Percentiles rank a stretch among this genome's conserved stretches.
Conservation (phyloP, 2,329 filamentous ascomycete species). For the Endoconidiophora laricicola region DNA sequence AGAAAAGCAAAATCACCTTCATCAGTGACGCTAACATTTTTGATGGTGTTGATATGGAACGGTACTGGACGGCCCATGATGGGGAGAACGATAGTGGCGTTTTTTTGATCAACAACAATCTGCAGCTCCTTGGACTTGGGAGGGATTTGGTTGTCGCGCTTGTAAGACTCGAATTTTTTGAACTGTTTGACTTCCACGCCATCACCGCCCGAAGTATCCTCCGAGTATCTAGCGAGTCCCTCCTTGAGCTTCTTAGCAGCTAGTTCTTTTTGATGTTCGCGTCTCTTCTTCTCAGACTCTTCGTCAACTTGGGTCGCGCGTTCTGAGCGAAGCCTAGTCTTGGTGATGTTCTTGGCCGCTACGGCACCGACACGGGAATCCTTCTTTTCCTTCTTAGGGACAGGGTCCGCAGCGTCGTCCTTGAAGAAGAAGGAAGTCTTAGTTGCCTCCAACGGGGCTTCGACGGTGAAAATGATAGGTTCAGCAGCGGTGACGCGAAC, state of each 20-base stretch:
- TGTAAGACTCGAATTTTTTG: constrained; percentile 98
- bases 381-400: constrained; percentile 83
- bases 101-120: constrained; percentile 83
- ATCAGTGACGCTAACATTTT: constrained; percentile 95
- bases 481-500: constrained; percentile 71
- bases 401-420: constrained; percentile 73
- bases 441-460: constrained; percentile 79
- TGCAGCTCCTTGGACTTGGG: constrained; percentile 66
- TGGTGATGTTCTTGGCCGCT: constrained; percentile 87
- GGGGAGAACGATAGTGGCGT: constrained; percentile 75
- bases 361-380: constrained; percentile 70
- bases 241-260: constrained; percentile 79
- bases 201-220: constrained; percentile 69
- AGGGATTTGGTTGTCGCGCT: constrained; percentile 89
- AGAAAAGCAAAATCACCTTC: constrained; percentile 89
- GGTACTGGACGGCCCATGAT: constrained; percentile 96
- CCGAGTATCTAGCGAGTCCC: constrained; percentile 69
- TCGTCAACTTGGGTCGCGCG: constrained; percentile 77
- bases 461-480: constrained; percentile 78
- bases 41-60: constrained; percentile 96
- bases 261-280: constrained; percentile 82
- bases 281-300: constrained; percentile 70
- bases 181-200: constrained; percentile 95
- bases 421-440: constrained; percentile 98
- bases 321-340: constrained; percentile 80